These are phyloP conservation scores for Solanum habrochaites DNA, from an alignment of 257 asterid genomes.

Conservation along the genomic window DNA sequence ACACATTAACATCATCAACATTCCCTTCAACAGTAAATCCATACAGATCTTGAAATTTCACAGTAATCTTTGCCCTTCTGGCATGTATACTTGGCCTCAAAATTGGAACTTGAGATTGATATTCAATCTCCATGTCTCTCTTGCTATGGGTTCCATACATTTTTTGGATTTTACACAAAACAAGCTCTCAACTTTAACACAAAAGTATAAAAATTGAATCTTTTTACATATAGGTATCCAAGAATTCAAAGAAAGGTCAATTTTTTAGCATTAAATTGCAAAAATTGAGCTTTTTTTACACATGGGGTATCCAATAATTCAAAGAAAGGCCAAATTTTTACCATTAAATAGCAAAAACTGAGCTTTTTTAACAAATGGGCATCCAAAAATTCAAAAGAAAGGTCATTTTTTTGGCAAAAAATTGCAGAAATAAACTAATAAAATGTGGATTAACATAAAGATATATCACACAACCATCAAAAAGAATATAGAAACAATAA, in stretches of 20 bases:
- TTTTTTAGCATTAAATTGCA: not conserved
- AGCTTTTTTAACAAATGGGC: not conserved
- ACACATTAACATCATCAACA: conserved; percentile 94
- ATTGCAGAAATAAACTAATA: not conserved
- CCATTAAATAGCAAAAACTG: not conserved
- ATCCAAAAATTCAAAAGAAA: not conserved
- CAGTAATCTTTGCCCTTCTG: conserved; percentile 83
- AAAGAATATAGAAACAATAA: not conserved
- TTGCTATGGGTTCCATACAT: conserved; percentile 61
- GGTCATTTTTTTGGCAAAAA: not conserved
- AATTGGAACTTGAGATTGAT: conserved; percentile 50
- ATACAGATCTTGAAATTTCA: conserved; percentile 91
- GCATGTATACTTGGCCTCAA: conserved; percentile 91
- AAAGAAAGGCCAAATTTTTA: not conserved
- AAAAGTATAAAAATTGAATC: not conserved
- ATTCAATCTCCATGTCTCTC: conserved; percentile 58
- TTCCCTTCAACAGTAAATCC: conserved; percentile 91
- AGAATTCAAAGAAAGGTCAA: not conserved
- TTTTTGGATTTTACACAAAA: conserved; percentile 2
- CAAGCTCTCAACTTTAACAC: not conserved
- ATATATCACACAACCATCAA: not conserved
- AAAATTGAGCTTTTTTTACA: not conserved
- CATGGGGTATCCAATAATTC: not conserved
- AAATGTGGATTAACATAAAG: not conserved
- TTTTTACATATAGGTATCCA: not conserved